Evolutionary conservation across 202 grass and related monocot species (phyloP).

Genomic region (Miscanthus sacchariflorus): DNA sequence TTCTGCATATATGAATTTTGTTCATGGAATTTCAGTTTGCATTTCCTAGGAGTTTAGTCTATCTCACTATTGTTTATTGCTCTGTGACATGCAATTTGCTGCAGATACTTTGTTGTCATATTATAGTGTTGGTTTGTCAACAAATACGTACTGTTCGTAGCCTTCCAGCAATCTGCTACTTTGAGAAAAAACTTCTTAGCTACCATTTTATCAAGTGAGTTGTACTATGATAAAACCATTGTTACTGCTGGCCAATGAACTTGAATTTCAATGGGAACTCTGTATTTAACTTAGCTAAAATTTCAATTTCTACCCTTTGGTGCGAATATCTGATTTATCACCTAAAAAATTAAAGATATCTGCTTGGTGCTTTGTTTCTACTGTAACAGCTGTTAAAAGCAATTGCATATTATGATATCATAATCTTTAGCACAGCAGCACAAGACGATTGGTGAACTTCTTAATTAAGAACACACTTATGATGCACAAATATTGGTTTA

Average conservation of each 20-base stretch:
- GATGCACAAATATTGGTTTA: background rate
- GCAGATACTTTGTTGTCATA: background rate
- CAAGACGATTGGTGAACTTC: constrained; percentile 6
- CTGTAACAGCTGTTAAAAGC: constrained; percentile 7
- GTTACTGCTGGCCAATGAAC: background rate
- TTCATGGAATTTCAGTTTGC: background rate
- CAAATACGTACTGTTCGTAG: background rate
- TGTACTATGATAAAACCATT: constrained; percentile 16
- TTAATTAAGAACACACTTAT: background rate
- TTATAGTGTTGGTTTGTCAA: background rate
- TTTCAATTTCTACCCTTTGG: background rate
- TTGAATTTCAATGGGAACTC: background rate
- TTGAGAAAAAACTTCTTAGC: background rate
- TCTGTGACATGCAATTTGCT: background rate
- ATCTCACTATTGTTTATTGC: background rate
- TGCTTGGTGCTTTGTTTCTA: background rate
- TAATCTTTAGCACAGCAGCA: constrained; percentile 1
- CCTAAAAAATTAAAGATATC: background rate
- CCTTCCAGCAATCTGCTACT: background rate
- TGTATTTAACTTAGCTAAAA: background rate
- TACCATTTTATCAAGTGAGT: background rate
- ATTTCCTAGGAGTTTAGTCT: background rate
- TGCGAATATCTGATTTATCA: background rate
- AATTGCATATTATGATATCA: constrained; percentile 14
- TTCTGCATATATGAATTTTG: constrained; percentile 10